Percentiles rank a stretch among this genome's conserved stretches.
Conservation (phyloP, 129 eudicot genomes). For the Artemisia tridentata region DNA sequence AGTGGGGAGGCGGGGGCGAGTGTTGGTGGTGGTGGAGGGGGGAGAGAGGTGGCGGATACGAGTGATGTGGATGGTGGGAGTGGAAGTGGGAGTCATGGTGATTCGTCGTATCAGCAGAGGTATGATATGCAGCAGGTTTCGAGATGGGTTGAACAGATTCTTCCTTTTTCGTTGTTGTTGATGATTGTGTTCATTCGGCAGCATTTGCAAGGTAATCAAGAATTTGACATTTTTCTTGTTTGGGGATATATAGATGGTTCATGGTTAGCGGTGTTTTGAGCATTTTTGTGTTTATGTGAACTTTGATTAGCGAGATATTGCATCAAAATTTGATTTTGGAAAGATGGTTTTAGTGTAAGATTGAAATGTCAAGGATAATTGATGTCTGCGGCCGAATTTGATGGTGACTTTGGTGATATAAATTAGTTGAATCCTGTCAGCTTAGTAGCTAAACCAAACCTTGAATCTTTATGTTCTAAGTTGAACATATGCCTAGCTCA, state of each 20-base stretch:
- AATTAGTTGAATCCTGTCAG: too few species aligned
- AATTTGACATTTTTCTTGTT: neutral
- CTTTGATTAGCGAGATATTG: constrained; percentile 2
- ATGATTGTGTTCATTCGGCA: constrained; percentile 70
- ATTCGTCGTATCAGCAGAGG: constrained; percentile 46
- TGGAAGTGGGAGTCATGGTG: constrained; percentile 41
- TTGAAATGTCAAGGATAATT: neutral
- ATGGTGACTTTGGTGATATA: too few species aligned
- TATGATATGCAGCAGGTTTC: constrained; percentile 70
- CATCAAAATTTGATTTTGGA: constrained; percentile 5
- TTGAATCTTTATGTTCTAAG: too few species aligned
- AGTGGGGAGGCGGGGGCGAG: constrained; percentile 31
- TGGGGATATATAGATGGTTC: neutral
- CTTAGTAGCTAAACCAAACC: too few species aligned
- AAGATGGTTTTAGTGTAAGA: constrained; percentile 11
- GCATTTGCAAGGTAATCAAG: constrained; percentile 70
- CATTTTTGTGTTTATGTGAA: constrained; percentile 13
- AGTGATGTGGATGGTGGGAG: constrained; percentile 33
- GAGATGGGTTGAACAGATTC: constrained; percentile 70
- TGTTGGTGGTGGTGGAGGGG: constrained; percentile 15
- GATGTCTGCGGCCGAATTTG: too few species aligned
- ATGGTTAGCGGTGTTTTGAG: neutral
- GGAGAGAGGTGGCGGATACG: constrained; percentile 33
- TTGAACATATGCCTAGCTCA: too few species aligned
- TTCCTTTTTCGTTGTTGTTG: constrained; percentile 73